phyloP scores from a whole-genome alignment of 192 early-diverging fungal genomes.

The Spizellomyces sp. region DNA sequence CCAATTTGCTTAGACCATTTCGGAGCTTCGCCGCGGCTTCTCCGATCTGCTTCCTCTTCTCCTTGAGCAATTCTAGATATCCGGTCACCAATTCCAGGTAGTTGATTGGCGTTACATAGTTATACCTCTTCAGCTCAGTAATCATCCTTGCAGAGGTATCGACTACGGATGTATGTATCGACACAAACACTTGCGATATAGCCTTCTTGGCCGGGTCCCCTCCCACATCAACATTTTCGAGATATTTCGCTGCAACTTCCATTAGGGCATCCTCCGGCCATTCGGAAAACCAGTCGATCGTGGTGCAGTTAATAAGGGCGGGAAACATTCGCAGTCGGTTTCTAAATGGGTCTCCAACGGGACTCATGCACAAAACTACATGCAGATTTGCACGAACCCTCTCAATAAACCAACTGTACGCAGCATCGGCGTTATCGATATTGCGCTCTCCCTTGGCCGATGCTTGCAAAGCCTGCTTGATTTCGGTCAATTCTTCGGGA shows the following conservation, averaged over 20 bases:
- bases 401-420: slow-evolving; percentile 55
- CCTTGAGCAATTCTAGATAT: slow-evolving; percentile 53
- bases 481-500: slow-evolving; percentile 54
- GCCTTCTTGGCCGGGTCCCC: slow-evolving; percentile 46
- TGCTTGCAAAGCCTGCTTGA: slow-evolving; percentile 42
- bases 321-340: slow-evolving; percentile 64
- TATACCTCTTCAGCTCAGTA: slow-evolving; percentile 56
- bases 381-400: slow-evolving; percentile 58
- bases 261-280: slow-evolving; percentile 62
- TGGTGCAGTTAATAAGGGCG: slow-evolving; percentile 57
- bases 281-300: slow-evolving; percentile 65
- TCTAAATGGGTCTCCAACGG: slow-evolving; percentile 61
- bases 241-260: slow-evolving; percentile 57
- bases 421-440: slow-evolving; percentile 41
- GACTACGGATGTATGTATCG: slow-evolving; percentile 60
- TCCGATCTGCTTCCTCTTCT: slow-evolving; percentile 60
- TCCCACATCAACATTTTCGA: slow-evolving; percentile 54
- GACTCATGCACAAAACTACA: slow-evolving; percentile 60
- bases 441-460: slow-evolving; percentile 31
- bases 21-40: slow-evolving; percentile 53
- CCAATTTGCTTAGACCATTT: slow-evolving; percentile 64
- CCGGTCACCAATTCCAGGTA: slow-evolving; percentile 61
- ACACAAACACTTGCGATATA: slow-evolving; percentile 56
- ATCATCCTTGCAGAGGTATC: slow-evolving; percentile 54
- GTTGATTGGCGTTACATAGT: slow-evolving; percentile 65